phyloP scores from a whole-genome alignment of 164 flowering plant species.

The Stephania japonica region DNA sequence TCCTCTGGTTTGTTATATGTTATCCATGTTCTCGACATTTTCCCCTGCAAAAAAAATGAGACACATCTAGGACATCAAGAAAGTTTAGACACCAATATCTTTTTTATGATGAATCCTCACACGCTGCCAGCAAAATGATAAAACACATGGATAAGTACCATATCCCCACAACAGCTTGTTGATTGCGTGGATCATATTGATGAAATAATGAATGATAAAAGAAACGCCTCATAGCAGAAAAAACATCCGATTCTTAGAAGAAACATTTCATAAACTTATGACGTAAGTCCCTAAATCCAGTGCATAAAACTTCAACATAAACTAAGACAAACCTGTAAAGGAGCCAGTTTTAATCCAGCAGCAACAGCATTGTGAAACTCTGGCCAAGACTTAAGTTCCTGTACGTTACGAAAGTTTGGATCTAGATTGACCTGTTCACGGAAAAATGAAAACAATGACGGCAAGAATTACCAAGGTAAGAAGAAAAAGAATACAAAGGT shows the following conservation, averaged over 20 bases:
- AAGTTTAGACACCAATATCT: too few species aligned
- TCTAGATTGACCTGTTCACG: conserved; percentile 78
- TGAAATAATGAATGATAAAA: neutral
- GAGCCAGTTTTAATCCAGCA: conserved; percentile 87
- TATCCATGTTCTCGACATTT: conserved; percentile 95
- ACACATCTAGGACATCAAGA: neutral
- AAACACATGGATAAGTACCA: too few species aligned
- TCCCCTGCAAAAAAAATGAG: conserved; percentile 52
- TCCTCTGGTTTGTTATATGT: conserved; percentile 79
- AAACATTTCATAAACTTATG: neutral
- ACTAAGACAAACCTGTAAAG: conserved; percentile 57
- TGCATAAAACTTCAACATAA: neutral
- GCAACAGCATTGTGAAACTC: conserved; percentile 99
- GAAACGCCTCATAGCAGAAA: neutral
- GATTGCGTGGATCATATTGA: neutral
- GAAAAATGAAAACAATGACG: neutral
- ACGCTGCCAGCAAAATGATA: neutral
- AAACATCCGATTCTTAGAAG: neutral
- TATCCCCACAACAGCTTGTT: neutral
- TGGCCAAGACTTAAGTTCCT: conserved; percentile 89
- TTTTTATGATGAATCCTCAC: neutral
- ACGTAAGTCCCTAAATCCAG: neutral
- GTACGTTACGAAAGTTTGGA: conserved; percentile 75
- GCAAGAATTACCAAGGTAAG: neutral
- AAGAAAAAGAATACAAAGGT: neutral